Conservation (phyloP, 805 yeast species). For the Candida broadrunensis region DNA sequence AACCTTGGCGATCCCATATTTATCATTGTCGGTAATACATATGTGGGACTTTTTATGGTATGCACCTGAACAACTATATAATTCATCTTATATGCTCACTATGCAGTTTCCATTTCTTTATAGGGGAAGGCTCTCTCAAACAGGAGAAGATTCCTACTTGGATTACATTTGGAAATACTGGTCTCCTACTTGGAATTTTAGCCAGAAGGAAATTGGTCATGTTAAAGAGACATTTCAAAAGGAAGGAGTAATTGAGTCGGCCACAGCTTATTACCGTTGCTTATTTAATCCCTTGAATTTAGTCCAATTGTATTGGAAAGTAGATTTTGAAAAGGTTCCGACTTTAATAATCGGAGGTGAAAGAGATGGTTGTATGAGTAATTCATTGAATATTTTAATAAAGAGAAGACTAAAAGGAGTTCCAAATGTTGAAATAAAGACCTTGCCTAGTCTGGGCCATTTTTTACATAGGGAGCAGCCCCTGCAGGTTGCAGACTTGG, state of each 20-base stretch:
- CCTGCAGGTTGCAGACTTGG: conserved; percentile 18
- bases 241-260: conserved; percentile 26
- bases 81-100: conserved; percentile 32
- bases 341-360: conserved; percentile 33
- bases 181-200: conserved; percentile 38
- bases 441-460: conserved; percentile 30
- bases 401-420: conserved; percentile 13
- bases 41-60: conserved; percentile 25
- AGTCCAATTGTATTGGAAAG: conserved; percentile 17
- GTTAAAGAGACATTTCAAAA: conserved; percentile 25
- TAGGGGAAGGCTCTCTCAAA: conserved; percentile 10
- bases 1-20: conserved; percentile 39
- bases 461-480: conserved; percentile 41
- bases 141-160: conserved; percentile 19
- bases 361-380: conserved; percentile 39
- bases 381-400: conserved; percentile 23
- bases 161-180: conserved; percentile 32
- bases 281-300: conserved; percentile 17
- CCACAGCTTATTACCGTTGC: conserved; percentile 39
- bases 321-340: conserved; percentile 35
- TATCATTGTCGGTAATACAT: conserved; percentile 23
- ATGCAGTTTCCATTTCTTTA: conserved; percentile 32
- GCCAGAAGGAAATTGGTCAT: conserved; percentile 18
- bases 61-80: conserved; percentile 32
- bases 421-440: conserved; percentile 20